Evolutionary conservation across 345 rosid species (phyloP), one percentile per base, ranked within the genome.

Genomic region (Aurinia saxatilis): DNA sequence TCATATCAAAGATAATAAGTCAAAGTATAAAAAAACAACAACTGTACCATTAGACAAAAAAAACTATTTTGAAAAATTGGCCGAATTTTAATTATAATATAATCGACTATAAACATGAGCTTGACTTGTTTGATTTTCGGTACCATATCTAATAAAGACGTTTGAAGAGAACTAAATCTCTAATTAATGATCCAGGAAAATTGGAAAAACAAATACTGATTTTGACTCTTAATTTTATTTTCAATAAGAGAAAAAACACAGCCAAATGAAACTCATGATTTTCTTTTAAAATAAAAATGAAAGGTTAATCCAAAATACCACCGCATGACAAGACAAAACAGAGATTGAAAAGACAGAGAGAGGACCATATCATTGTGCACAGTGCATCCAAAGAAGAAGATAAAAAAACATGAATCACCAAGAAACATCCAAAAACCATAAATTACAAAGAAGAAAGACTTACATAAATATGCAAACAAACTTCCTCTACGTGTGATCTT

Each of bases 321-420:
- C n/a, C n/a, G n/a, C n/a, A n/a, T n/a, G 52, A 66, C 49, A 29
- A 41, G 16, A 50, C 47, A 6, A 68, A 50, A 12, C 34, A 42
- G 30, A 57, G 42, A 59, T 50, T 23, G 60, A 41, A 51, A 40
- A 60, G 53, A 12, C 23, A 68, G 16, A 59, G 65, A 27, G n/a
- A 17, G n/a, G 36, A 10, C 30, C 27, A 50, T 17, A 54, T 36
- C 31, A 45, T 65, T 35, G 23, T 27, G 5, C 5, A 5, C 27
- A 23, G 27, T 23, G 56, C 39, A 46, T 55, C 55, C 40, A 55
- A 27, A 27, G 6, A 41, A 57, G 63, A 16, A 42, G 29, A 41
- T 4, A 23, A 14, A 36, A 21, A 39, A 13, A 11, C 29, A 29
- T 2, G 11, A 57, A 31, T 31, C 3, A 34, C 18, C 45, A 33